A percentile compares a stretch with the other conserved stretches of the same genome.
These are phyloP conservation scores for Nepenthes gracilis DNA, from an alignment of 148 eudicot species.

Conservation along the genomic window DNA sequence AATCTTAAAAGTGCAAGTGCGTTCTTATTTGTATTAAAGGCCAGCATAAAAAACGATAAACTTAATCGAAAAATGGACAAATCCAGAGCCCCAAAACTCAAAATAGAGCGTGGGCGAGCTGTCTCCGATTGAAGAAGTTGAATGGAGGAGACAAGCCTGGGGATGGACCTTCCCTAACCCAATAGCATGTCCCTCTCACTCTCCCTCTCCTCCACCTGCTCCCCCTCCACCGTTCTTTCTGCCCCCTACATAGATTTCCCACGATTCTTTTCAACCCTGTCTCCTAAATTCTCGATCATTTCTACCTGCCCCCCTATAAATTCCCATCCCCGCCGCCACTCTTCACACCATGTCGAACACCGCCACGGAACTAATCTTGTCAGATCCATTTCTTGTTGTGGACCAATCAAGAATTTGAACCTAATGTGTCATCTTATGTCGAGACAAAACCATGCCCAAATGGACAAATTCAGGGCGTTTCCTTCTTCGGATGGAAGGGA, in stretches of 20 bases:
- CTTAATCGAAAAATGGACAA: no score
- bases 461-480: not conserved
- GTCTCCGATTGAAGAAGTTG: not conserved
- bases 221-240: not conserved
- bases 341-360: not conserved
- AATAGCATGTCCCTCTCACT: constrained; percentile 13
- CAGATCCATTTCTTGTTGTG: not conserved
- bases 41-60: no score
- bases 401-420: constrained; percentile 1
- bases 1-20: no score
- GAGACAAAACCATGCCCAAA: not conserved
- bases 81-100: no score
- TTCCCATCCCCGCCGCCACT: constrained; percentile 4
- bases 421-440: not conserved
- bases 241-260: not conserved
- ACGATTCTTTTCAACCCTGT: not conserved
- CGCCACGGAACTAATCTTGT: constrained; percentile 4
- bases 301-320: not conserved
- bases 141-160: constrained; percentile 1
- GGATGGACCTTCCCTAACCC: not conserved
- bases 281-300: constrained; percentile 6
- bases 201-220: constrained; percentile 9
- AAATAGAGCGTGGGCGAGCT: no score
- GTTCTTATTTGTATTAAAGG: no score
- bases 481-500: constrained; percentile 4